Conservation (phyloP, 1,139 yeast genomes). For the Torulaspora pretoriensis region DNA sequence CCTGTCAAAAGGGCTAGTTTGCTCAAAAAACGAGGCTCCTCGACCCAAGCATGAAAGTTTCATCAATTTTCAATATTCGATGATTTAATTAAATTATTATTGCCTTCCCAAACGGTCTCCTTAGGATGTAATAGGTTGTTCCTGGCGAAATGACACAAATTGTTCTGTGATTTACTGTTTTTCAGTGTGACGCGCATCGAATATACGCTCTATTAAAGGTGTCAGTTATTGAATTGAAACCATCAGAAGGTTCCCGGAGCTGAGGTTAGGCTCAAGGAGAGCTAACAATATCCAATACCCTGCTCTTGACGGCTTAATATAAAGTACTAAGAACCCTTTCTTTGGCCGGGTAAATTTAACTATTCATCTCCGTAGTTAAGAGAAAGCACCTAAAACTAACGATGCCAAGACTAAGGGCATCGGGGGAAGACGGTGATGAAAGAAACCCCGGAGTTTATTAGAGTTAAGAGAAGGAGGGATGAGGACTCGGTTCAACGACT, state of each 20-base stretch:
- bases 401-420: background rate
- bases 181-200: constrained; percentile 1
- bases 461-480: constrained; percentile 79
- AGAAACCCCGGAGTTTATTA: constrained; percentile 53
- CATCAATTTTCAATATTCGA: background rate
- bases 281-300: too few relatives aligned
- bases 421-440: constrained; percentile 2
- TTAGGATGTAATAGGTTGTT: background rate
- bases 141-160: constrained; percentile 2
- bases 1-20: constrained; percentile 2
- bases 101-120: background rate
- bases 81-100: background rate
- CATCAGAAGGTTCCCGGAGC: background rate
- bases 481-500: constrained; percentile 87
- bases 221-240: background rate
- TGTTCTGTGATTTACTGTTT: background rate
- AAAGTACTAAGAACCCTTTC: background rate
- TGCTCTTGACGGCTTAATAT: too few relatives aligned
- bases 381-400: background rate
- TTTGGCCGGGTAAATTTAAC: background rate
- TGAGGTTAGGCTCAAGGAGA: background rate
- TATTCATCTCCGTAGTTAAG: background rate
- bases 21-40: background rate
- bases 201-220: background rate
- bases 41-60: background rate